Evolutionary conservation across 2,329 filamentous ascomycete species (phyloP).

Genomic region (Colletotrichum costaricense): DNA sequence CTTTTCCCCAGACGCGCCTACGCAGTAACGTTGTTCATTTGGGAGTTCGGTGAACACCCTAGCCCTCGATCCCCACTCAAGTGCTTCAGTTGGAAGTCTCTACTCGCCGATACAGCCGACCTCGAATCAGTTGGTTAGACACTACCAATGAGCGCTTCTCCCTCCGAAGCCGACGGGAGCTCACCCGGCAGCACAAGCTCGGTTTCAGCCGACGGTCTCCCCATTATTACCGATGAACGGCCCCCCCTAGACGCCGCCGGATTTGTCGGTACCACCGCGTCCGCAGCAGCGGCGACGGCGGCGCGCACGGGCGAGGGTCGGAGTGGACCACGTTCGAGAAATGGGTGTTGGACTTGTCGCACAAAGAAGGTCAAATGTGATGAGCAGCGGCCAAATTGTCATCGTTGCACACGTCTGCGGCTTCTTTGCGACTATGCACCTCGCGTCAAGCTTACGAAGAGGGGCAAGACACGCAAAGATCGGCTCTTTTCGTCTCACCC

Average conservation of each 20-base stretch:
- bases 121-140: not conserved
- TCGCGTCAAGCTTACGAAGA: conserved; percentile 26
- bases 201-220: not conserved
- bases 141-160: conserved; percentile 24
- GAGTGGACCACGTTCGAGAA: conserved; percentile 34
- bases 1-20: not conserved
- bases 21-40: not conserved
- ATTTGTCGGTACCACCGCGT: not conserved
- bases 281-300: not conserved
- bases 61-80: conserved; percentile 13
- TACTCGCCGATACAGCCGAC: conserved; percentile 16
- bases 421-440: conserved; percentile 44
- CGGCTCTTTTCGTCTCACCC: conserved; percentile 1
- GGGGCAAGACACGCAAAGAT: conserved; percentile 19
- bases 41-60: not conserved
- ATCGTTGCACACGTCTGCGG: conserved; percentile 41
- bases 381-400: conserved; percentile 41
- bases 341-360: conserved; percentile 43
- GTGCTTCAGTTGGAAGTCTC: not conserved
- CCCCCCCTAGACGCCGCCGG: not conserved
- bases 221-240: not conserved
- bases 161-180: conserved; percentile 10
- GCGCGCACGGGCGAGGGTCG: conserved; percentile 26
- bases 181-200: not conserved
- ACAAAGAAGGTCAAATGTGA: conserved; percentile 47